Conservation (phyloP, 192 early-diverging fungal genomes). For the Coemansia sp. region DNA sequence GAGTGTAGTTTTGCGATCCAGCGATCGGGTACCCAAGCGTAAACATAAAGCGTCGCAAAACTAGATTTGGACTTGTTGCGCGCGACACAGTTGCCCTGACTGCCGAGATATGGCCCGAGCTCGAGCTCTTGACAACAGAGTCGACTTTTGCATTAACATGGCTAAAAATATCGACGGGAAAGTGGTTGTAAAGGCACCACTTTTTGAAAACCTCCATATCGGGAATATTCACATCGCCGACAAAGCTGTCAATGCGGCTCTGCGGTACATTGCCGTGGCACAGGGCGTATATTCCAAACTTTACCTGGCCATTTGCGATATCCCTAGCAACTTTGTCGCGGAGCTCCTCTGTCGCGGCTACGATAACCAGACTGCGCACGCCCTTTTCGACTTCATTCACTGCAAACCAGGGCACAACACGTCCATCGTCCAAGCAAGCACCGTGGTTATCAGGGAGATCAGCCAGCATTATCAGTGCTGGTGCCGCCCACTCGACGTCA, state of each 20-base stretch:
- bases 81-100: constrained; percentile 20
- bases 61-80: constrained; percentile 42
- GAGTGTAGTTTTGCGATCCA: constrained; percentile 60
- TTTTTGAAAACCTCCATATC: constrained; percentile 6
- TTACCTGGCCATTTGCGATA: constrained; percentile 15
- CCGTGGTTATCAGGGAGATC: not conserved
- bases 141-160: constrained; percentile 10
- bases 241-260: constrained; percentile 12
- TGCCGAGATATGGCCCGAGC: constrained; percentile 31
- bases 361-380: constrained; percentile 56
- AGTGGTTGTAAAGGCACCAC: constrained; percentile 34
- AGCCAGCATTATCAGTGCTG: constrained; percentile 19
- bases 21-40: constrained; percentile 57
- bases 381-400: constrained; percentile 64
- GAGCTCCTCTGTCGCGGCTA: constrained; percentile 26
- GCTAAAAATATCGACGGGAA: constrained; percentile 42
- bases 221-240: not conserved
- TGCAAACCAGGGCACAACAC: constrained; percentile 41
- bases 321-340: not conserved
- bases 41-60: constrained; percentile 59
- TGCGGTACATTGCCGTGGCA: constrained; percentile 50
- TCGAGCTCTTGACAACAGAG: constrained; percentile 22
- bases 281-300: constrained; percentile 38
- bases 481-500: constrained; percentile 33
- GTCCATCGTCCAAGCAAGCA: not conserved